Base-by-base conservation (phyloP, 164 flowering plant species). In the Umbilicus rupestris region DNA sequence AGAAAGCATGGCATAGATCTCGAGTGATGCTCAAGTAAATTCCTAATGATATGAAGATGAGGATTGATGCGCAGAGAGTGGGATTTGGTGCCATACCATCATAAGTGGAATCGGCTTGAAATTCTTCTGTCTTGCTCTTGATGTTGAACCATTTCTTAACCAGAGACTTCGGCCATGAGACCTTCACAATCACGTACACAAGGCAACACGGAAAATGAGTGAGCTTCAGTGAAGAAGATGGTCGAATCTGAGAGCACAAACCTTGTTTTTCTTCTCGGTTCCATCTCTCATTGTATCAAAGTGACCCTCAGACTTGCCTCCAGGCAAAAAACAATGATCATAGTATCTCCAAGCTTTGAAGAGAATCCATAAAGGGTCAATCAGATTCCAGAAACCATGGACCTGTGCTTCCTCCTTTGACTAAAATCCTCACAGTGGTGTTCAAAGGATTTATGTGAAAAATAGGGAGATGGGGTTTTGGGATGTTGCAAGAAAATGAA, bases 141-240 rank as follows among this genome's bases (percentile, higher is more conserved):
- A 63, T 63, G 30, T 63, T 63, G 65, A 63, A 63, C 65, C 65
- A 63, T 63, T 63, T 63, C 29, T 63, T 63, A 7, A 63, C 65
- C 19, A 63, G 45, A 37, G 65, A 63, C 45, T 63, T 63, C 5
- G 65, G 29, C 65, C 65, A 63, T 63, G 65, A 63, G 45, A 63
- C 45, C 65, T 63, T 35, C 45, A 37, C 16, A 63, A 63, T 8
- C 65, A 37, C 4, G 14, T 10, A n/a, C 29, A 35, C 5, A 12
- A 1, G 7, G 20, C 14, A 17, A 3, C 12, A 4, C 39, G 39
- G 16, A 20, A 24, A 12, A 63, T 19, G 26, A 63, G 45, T 33
- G 42, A 63, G 39, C 45, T 39, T 63, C 5, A 63, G 39, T 12
- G 26, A 15, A 37, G 45, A 37, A 62, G 16, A 37, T 35, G 5